Evolutionary conservation across 2,329 filamentous ascomycete genomes (phyloP), one percentile per base, ranked within the genome.

Genomic region (Stagonosporopsis cucurbitacearum): DNA sequence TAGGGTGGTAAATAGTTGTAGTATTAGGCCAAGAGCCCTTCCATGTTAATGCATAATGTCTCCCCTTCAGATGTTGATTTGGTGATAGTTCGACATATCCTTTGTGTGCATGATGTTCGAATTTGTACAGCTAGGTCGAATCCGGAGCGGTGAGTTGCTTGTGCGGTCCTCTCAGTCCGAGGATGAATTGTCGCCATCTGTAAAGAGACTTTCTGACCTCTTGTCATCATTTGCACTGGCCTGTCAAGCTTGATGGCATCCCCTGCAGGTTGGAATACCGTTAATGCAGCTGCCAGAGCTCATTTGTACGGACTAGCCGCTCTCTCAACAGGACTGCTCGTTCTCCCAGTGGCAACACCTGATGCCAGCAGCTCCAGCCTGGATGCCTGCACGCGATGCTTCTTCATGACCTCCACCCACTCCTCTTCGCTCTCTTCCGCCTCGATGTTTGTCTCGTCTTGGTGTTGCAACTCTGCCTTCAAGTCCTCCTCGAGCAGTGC

Each of bases 391-490:
- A 93, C 83, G 39, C 91, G 86, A 78, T 97, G 94, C 64, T 94
- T 90, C 75, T 90, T 91, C 74, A 96, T 92, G 30, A 96, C 85
- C 56, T 93, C 90, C 33, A 92, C 90, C 93, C 93, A 97, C 75
- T 96, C 87, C 58, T 84, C 79, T 45, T 79, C 75, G 0, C 66
- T 62, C 6, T 79, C 75, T 17, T 75, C 69, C 7, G 71, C 71
- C 28, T 42, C 69, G 1, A 81, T 70, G n/a, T 70, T 71, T 68
- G 80, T 65, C 64, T 74, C 73, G 0, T 71, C 71, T 5, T 67
- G 68, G 2, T 59, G 55, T 1, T 55, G 58, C 72, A 81, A 60
- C 39, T 85, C 79, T 1, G 57, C 63, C 2, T 63, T 46, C 23
- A 74, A 42, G 26, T 75, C 72, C 50, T 83, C 84, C 30, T 80